phyloP scores from a whole-genome alignment of 2,329 filamentous ascomycete species.

The Neurospora sp. region DNA sequence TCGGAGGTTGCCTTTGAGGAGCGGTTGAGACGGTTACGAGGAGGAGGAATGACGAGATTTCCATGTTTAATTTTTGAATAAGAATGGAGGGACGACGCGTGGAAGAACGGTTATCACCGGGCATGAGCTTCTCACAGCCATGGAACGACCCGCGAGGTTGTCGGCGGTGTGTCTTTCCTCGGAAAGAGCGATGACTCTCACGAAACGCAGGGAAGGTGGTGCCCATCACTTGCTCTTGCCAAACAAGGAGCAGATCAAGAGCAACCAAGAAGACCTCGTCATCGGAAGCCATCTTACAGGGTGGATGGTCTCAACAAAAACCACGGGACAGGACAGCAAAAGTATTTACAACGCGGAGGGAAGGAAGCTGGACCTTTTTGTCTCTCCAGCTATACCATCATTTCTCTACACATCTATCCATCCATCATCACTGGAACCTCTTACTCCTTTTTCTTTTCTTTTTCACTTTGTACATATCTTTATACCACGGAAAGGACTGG shows the following conservation, averaged over 20 bases:
- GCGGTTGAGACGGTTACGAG: not conserved
- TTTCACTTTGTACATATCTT: not conserved
- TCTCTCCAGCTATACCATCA: not conserved
- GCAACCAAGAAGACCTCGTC: not conserved
- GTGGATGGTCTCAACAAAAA: not conserved
- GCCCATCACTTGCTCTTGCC: not conserved
- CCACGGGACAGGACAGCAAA: not conserved
- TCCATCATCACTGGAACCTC: not conserved
- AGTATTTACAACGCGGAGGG: not conserved
- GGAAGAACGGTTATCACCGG: no score
- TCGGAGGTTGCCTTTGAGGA: slow-evolving; percentile 40
- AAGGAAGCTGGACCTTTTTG: not conserved
- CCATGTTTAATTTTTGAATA: no score
- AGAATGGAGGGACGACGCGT: no score
- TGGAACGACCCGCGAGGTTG: not conserved
- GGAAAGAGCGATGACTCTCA: not conserved
- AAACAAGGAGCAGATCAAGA: not conserved
- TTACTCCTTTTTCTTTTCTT: not conserved
- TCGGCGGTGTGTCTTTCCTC: not conserved
- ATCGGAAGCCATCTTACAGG: not conserved
- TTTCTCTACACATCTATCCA: not conserved
- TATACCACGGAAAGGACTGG: not conserved
- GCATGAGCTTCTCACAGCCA: no score
- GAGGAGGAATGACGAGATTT: no score
- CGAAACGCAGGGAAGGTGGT: not conserved